phyloP scores from a whole-genome alignment of 148 eudicot genomes.

The Chenopodium berlandieri region DNA sequence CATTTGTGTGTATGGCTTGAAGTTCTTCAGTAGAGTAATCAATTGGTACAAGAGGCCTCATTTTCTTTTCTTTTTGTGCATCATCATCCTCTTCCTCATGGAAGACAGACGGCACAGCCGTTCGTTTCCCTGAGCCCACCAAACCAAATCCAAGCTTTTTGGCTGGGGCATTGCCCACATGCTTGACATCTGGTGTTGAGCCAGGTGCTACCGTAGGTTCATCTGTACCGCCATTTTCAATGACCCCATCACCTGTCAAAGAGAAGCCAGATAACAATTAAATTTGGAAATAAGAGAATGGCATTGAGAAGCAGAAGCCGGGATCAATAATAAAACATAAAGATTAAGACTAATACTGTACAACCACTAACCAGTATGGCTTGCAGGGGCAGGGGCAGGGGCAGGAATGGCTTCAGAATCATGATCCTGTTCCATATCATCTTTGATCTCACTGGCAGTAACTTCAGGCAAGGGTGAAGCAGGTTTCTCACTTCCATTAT shows the following conservation, averaged over 20 bases:
- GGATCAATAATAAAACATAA: background rate
- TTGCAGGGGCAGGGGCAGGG: constrained; percentile 21
- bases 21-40: constrained; percentile 93
- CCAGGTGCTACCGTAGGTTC: constrained; percentile 37
- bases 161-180: constrained; percentile 43
- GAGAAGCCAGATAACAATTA: background rate
- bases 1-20: constrained; percentile 50
- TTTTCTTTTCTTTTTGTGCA: constrained; percentile 86
- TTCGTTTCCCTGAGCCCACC: constrained; percentile 83
- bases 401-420: constrained; percentile 35
- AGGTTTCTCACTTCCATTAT: constrained; percentile 49
- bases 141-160: constrained; percentile 90
- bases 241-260: constrained; percentile 42
- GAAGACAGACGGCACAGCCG: constrained; percentile 81
- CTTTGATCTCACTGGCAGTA: constrained; percentile 35
- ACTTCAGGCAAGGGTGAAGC: constrained; percentile 30
- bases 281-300: background rate
- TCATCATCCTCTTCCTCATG: constrained; percentile 91
- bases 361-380: constrained; percentile 38
- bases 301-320: background rate
- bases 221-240: constrained; percentile 62
- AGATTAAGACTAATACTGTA: background rate
- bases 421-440: constrained; percentile 40
- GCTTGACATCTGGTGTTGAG: constrained; percentile 44
- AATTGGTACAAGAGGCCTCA: constrained; percentile 96